Conservation (phyloP, 2,329 filamentous ascomycete species). For the Leptodontidium sp. region DNA sequence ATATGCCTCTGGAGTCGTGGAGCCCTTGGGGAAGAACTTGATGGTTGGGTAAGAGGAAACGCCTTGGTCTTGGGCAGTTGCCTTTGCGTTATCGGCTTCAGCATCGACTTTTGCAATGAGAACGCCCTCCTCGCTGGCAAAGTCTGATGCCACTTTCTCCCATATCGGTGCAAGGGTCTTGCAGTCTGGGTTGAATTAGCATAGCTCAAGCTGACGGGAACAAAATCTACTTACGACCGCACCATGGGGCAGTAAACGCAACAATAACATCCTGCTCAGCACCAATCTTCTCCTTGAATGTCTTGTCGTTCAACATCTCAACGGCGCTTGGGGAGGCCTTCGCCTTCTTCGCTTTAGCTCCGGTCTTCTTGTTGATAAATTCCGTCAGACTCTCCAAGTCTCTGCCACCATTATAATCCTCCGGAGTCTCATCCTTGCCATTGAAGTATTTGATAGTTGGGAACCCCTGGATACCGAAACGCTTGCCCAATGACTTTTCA, state of each 20-base stretch:
- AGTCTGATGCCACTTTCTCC: conserved; percentile 87
- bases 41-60: conserved; percentile 94
- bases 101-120: conserved; percentile 95
- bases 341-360: conserved; percentile 79
- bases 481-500: conserved; percentile 83
- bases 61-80: conserved; percentile 76
- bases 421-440: conserved; percentile 85
- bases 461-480: conserved; percentile 91
- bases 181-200: conserved; percentile 74
- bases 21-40: conserved; percentile 94
- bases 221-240: conserved; percentile 75
- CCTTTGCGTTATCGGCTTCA: conserved; percentile 86
- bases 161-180: conserved; percentile 90
- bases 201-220: conserved; percentile 4
- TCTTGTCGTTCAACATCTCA: conserved; percentile 79
- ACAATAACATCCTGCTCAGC: conserved; percentile 90
- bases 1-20: conserved; percentile 76
- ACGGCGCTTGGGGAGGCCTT: conserved; percentile 77
- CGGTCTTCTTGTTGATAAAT: conserved; percentile 89
- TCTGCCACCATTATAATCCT: conserved; percentile 85
- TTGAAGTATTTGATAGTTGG: conserved; percentile 98
- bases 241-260: conserved; percentile 98
- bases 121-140: conserved; percentile 78
- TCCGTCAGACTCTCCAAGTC: conserved; percentile 84
- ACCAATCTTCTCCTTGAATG: conserved; percentile 81